Percentiles rank a stretch among this genome's conserved stretches.
Evolutionary conservation across 2,329 filamentous ascomycete species (phyloP).

Genomic region (Neofusicoccum sp.): DNA sequence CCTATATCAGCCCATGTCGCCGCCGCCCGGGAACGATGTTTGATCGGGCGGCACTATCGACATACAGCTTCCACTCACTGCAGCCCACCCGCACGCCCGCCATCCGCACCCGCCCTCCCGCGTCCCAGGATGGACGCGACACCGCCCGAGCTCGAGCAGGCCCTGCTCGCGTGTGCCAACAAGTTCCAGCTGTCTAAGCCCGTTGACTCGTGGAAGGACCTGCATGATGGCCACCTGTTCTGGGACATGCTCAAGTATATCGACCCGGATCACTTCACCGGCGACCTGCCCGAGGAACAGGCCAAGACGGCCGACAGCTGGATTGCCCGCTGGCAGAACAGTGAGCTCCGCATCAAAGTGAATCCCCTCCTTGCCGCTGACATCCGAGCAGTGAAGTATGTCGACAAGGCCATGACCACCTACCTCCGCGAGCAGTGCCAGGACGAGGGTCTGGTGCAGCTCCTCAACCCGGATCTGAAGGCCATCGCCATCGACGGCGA

Average conservation of each 20-base stretch:
- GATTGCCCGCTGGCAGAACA: constrained; percentile 54
- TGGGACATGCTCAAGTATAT: constrained; percentile 50
- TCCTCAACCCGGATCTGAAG: constrained; percentile 47
- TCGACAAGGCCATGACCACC: constrained; percentile 48
- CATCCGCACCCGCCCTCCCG: not conserved
- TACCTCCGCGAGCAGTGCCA: constrained; percentile 49
- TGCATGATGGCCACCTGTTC: constrained; percentile 48
- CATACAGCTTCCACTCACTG: constrained; percentile 2
- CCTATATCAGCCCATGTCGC: constrained; percentile 15
- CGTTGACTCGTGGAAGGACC: constrained; percentile 41
- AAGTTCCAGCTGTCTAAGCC: constrained; percentile 42
- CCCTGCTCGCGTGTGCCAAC: constrained; percentile 25
- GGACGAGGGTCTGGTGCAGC: constrained; percentile 31
- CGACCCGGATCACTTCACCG: constrained; percentile 49
- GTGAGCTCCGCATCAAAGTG: constrained; percentile 17
- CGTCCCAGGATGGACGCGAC: constrained; percentile 17
- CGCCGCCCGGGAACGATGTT: constrained; percentile 10
- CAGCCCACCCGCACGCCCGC: not conserved
- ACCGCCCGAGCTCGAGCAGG: constrained; percentile 17
- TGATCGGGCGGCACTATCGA: constrained; percentile 1
- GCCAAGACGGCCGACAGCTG: constrained; percentile 46
- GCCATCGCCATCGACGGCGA: constrained; percentile 46
- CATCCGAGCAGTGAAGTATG: constrained; percentile 42
- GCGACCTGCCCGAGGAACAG: constrained; percentile 46
- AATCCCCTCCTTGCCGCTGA: constrained; percentile 6